Evolutionary conservation across 176 grass and related monocot genomes (phyloP).

Genomic region (Bonia amplexicaulis): DNA sequence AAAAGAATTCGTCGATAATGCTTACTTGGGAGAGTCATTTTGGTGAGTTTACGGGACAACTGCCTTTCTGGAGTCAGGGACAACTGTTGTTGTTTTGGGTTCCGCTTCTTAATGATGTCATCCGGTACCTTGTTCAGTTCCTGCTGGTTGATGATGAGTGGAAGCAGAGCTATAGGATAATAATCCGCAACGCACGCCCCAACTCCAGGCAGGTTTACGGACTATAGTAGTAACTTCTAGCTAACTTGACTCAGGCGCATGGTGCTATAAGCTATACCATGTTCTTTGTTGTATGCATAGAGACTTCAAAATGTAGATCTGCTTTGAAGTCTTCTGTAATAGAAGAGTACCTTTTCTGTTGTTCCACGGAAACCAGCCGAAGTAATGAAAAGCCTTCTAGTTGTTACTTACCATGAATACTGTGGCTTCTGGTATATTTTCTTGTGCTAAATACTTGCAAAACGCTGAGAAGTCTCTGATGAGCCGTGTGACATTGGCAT

Average conservation of each 20-base stretch:
- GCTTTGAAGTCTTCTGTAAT: conserved; percentile 23
- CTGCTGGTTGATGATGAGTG: conserved; percentile 12
- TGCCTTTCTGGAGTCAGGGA: conserved; percentile 32
- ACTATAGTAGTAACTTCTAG: conserved; percentile 53
- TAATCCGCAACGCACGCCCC: conserved; percentile 14
- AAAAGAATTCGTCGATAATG: conserved; percentile 23
- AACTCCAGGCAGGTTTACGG: conserved; percentile 28
- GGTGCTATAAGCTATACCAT: conserved; percentile 22
- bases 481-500: not conserved
- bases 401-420: not conserved
- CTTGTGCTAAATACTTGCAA: not conserved
- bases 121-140: conserved; percentile 27
- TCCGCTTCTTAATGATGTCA: conserved; percentile 35
- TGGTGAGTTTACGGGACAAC: conserved; percentile 26
- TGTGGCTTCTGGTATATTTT: not conserved
- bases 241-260: conserved; percentile 31
- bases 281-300: conserved; percentile 11
- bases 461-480: not conserved
- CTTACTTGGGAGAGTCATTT: conserved; percentile 34
- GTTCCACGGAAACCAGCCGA: not conserved
- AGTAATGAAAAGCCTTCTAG: conserved; percentile 8
- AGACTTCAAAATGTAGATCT: conserved; percentile 25
- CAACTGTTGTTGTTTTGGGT: conserved; percentile 29
- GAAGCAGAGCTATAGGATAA: conserved; percentile 15
- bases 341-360: conserved; percentile 23